Evolutionary conservation across 129 eudicot species (phyloP).

Genomic region (Flaveria robusta): DNA sequence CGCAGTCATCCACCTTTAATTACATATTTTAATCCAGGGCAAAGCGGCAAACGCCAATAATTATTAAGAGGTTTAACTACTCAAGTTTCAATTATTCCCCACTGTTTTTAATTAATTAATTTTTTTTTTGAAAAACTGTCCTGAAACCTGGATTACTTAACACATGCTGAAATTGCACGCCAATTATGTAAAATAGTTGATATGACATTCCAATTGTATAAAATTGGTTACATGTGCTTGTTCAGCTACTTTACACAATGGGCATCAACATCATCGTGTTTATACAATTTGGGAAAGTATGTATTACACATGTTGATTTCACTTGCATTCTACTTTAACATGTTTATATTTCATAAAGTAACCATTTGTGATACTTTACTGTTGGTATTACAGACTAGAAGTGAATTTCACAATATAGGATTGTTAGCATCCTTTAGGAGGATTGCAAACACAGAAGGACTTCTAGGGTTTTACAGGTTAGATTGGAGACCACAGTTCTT

Average conservation of each 20-base stretch:
- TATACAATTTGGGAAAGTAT: neutral
- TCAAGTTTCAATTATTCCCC: too few species aligned
- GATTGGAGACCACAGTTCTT: neutral
- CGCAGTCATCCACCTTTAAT: neutral
- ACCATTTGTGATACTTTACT: constrained; percentile 28
- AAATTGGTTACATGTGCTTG: neutral
- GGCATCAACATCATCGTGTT: constrained; percentile 5
- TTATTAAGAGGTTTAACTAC: too few species aligned
- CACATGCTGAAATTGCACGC: too few species aligned
- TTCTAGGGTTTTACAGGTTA: constrained; percentile 87
- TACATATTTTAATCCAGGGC: too few species aligned
- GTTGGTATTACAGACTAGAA: constrained; percentile 66
- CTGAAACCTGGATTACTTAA: too few species aligned
- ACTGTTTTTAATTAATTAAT: too few species aligned
- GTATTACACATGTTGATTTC: neutral
- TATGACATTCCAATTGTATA: neutral
- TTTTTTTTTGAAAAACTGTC: too few species aligned
- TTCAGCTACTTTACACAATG: neutral
- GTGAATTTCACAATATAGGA: constrained; percentile 76
- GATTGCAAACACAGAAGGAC: constrained; percentile 86
- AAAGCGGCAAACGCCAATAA: too few species aligned
- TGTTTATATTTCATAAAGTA: neutral
- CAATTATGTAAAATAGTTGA: neutral
- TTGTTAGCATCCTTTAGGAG: constrained; percentile 70
- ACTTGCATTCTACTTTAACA: neutral